phyloP scores from a whole-genome alignment of 345 rosid species.

The Eucalyptus brandiana region DNA sequence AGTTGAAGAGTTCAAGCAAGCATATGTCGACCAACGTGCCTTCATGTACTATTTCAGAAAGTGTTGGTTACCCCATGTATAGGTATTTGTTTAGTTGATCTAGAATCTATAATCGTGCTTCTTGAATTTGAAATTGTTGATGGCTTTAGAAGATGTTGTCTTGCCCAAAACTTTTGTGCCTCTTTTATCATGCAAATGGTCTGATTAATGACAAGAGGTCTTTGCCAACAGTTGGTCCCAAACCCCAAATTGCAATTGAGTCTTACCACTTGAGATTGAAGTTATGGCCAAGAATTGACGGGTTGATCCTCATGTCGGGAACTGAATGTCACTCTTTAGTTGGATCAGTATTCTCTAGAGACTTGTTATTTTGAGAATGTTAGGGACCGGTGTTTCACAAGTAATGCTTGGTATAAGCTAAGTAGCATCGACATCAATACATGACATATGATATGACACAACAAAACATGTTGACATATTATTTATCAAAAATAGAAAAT shows the following conservation, averaged over 20 bases:
- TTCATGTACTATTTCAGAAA: constrained; percentile 15
- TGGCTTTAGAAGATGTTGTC: neutral
- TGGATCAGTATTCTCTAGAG: constrained; percentile 17
- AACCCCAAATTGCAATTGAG: constrained; percentile 32
- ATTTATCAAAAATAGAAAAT: too few relatives aligned
- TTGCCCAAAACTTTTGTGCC: neutral
- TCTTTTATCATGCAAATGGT: constrained; percentile 1
- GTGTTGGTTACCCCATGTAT: neutral
- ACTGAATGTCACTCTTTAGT: constrained; percentile 24
- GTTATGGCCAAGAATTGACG: constrained; percentile 27
- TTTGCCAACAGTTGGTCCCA: constrained; percentile 17
- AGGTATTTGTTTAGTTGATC: neutral
- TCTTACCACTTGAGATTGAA: constrained; percentile 30
- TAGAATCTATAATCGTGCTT: neutral
- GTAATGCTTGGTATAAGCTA: constrained; percentile 20
- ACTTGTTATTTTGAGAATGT: constrained; percentile 13
- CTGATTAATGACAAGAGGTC: constrained; percentile 20
- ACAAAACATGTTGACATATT: too few relatives aligned
- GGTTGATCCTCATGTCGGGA: constrained; percentile 25
- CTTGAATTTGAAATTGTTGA: neutral
- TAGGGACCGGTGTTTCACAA: constrained; percentile 13
- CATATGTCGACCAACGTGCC: constrained; percentile 25
- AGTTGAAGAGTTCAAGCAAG: constrained; percentile 14
- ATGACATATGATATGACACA: fast-evolving
- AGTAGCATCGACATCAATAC: too few relatives aligned